phyloP scores from a whole-genome alignment of 2,329 filamentous ascomycete species.

The Colletotrichum eleusines region DNA sequence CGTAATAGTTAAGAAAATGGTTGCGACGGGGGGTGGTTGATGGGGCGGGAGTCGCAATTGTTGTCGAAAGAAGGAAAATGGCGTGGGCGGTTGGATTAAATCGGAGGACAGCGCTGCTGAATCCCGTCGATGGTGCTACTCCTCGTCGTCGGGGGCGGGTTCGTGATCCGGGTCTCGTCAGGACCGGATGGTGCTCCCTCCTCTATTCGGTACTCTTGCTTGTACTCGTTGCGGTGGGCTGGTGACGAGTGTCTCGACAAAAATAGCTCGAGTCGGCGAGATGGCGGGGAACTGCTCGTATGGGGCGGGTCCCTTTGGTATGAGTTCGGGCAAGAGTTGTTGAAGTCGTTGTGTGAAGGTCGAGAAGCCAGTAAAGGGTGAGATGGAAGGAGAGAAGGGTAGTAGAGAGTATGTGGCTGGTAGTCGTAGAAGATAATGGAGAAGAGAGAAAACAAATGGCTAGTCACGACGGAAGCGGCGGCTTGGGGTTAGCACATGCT shows the following conservation, averaged over 20 bases:
- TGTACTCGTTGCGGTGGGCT: constrained; percentile 29
- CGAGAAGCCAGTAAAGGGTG: constrained; percentile 4
- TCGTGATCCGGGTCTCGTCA: constrained; percentile 25
- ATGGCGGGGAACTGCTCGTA: constrained; percentile 27
- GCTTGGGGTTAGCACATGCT: constrained; percentile 42
- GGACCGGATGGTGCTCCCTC: constrained; percentile 16
- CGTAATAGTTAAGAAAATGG: constrained; percentile 39
- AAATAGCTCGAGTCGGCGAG: constrained; percentile 11
- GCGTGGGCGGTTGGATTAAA: constrained; percentile 37
- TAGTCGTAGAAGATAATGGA: constrained; percentile 35
- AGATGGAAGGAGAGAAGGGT: constrained; percentile 6
- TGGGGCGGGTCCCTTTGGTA: constrained; percentile 14
- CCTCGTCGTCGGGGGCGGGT: constrained; percentile 29
- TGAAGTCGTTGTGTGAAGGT: constrained; percentile 24
- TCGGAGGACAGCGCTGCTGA: constrained; percentile 65
- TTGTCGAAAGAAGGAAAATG: constrained; percentile 38
- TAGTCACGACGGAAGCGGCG: constrained; percentile 39
- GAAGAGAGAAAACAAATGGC: constrained; percentile 41
- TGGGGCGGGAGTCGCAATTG: constrained; percentile 27
- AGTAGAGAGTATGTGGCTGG: constrained; percentile 27
- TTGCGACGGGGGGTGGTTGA: constrained; percentile 36
- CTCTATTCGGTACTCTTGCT: constrained; percentile 26
- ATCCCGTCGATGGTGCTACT: constrained; percentile 53
- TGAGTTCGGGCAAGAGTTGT: not conserved
- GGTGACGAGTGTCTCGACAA: constrained; percentile 36